Conservation (phyloP, 2,329 filamentous ascomycete genomes). For the Ceratocystis ficicola region DNA sequence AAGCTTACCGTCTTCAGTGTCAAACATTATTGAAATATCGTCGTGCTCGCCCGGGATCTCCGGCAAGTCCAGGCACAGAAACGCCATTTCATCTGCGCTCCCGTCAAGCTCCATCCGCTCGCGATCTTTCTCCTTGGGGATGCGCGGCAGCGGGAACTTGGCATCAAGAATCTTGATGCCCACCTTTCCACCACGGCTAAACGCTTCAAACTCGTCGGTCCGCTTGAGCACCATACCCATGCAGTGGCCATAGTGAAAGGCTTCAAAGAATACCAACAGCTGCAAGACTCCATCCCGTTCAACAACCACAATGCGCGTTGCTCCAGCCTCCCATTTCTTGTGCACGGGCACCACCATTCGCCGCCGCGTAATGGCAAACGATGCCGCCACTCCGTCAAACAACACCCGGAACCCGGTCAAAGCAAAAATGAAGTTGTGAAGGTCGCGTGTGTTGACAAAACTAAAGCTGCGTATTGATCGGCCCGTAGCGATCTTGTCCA, state of each 20-base stretch:
- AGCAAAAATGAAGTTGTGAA: constrained; percentile 68
- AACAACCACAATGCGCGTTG: constrained; percentile 68
- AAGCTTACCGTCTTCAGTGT: constrained; percentile 59
- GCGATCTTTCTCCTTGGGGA: constrained; percentile 39
- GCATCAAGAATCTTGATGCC: constrained; percentile 74
- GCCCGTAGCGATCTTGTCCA: constrained; percentile 45
- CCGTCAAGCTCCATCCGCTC: constrained; percentile 28
- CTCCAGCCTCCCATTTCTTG: constrained; percentile 84
- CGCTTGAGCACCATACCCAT: constrained; percentile 81
- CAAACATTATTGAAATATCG: constrained; percentile 77
- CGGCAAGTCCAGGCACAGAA: constrained; percentile 74
- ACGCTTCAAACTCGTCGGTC: constrained; percentile 69
- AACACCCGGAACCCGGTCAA: constrained; percentile 69
- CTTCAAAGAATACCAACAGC: constrained; percentile 74
- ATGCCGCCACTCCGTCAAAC: constrained; percentile 58
- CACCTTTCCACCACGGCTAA: constrained; percentile 51
- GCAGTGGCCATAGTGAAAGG: constrained; percentile 73
- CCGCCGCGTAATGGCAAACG: constrained; percentile 69
- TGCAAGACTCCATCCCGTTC: constrained; percentile 63
- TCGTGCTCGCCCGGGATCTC: constrained; percentile 89
- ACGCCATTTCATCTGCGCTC: constrained; percentile 48
- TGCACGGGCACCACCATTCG: constrained; percentile 86
- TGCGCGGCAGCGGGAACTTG: constrained; percentile 71
- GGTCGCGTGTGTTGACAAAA: constrained; percentile 52
- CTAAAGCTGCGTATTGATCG: constrained; percentile 61